Evolutionary conservation across 2,329 filamentous ascomycete species (phyloP).

Genomic region (Phialophora verrucosa): DNA sequence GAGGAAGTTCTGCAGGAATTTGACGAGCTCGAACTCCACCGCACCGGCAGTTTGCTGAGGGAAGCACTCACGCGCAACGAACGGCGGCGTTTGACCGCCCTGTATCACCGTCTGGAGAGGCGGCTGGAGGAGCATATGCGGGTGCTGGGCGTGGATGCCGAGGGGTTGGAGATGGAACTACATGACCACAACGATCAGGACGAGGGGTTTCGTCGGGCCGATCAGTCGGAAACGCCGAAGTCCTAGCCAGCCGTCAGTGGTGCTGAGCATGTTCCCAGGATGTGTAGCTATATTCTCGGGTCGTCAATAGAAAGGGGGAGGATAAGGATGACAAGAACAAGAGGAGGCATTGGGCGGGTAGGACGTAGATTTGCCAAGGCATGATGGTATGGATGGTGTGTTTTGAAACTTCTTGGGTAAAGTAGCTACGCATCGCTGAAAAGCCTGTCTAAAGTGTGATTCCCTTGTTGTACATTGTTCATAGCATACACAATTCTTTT

Average conservation of each 20-base stretch:
- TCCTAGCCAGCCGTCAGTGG: neutral
- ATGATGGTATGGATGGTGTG: no score
- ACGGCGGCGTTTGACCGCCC: neutral
- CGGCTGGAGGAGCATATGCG: neutral
- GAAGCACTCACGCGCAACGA: conserved; percentile 13
- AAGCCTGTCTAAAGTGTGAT: no score
- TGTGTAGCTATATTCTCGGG: no score
- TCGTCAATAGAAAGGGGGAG: no score
- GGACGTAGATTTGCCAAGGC: no score
- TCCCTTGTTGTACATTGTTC: no score
- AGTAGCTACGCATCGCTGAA: no score
- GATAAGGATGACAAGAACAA: no score
- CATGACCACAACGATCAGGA: neutral
- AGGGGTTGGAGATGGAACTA: neutral
- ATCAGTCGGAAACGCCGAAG: neutral
- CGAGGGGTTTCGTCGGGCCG: neutral
- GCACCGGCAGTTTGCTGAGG: conserved; percentile 8
- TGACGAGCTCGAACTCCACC: conserved; percentile 2
- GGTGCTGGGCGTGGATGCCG: neutral
- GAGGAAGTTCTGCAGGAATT: neutral
- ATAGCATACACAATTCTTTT: no score
- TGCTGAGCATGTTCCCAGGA: neutral
- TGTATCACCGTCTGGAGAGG: neutral
- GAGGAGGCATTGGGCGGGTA: no score
- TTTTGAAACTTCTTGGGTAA: no score